These are phyloP conservation scores for Chlorella vulgaris DNA, from an alignment of 139 green algal genomes.

Conservation along the genomic window DNA sequence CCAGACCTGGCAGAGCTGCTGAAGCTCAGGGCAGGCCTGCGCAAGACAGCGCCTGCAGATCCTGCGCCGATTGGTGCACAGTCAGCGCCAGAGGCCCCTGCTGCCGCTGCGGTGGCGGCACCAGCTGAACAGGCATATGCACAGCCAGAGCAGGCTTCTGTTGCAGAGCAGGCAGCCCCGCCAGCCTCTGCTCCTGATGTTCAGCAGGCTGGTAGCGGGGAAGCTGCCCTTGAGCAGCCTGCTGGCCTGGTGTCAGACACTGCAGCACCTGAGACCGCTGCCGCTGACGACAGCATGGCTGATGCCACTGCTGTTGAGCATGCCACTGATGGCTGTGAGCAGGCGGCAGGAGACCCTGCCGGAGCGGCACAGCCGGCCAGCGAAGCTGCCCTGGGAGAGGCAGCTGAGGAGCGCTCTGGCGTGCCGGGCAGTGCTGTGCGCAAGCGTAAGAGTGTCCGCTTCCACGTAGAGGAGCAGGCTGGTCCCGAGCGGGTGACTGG, in stretches of 20 bases:
- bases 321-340: not conserved
- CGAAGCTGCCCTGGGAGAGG: no score
- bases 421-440: slow-evolving; percentile 1
- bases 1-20: slow-evolving; percentile 37
- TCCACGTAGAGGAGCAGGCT: slow-evolving; percentile 31
- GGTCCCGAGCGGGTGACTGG: not conserved
- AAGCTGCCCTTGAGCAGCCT: not conserved
- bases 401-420: not conserved
- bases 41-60: slow-evolving; percentile 2
- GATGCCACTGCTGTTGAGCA: not conserved
- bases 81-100: not conserved
- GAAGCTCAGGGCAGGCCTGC: slow-evolving; percentile 33
- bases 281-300: not conserved
- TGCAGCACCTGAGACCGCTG: no score
- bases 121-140: not conserved
- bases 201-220: not conserved
- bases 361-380: no score
- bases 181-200: no score
- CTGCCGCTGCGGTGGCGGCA: not conserved
- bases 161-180: not conserved
- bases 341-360: not conserved
- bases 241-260: not conserved
- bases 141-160: not conserved
- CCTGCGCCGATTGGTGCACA: not conserved
- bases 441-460: slow-evolving; percentile 50